These are phyloP conservation scores for Anisodus acutangulus DNA, from an alignment of 257 asterid genomes.

Conservation along the genomic window DNA sequence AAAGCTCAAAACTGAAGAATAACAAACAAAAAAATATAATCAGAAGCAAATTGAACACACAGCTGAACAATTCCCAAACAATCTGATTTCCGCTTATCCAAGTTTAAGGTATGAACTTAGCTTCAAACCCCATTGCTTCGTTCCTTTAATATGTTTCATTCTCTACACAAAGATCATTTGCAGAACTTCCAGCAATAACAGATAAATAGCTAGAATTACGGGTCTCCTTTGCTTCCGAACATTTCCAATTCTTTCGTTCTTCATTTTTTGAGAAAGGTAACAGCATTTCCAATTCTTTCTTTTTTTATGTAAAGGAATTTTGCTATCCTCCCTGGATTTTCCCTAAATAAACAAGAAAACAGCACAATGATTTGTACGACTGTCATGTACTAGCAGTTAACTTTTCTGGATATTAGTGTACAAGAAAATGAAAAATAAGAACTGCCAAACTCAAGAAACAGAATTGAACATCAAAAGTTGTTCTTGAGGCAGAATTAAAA, in stretches of 20 bases:
- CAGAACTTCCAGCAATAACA: conserved; percentile 7
- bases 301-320: background rate
- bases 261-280: no score
- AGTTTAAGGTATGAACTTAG: conserved; percentile 16
- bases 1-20: background rate
- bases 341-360: background rate
- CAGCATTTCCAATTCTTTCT: background rate
- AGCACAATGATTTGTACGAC: background rate
- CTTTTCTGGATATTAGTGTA: background rate
- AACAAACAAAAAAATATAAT: conserved; percentile 23
- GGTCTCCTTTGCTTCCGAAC: background rate
- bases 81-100: background rate
- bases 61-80: conserved; percentile 4
- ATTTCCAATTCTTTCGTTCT: background rate
- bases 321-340: background rate
- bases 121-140: background rate
- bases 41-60: background rate
- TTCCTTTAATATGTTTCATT: background rate
- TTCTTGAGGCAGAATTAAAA: conserved; percentile 21
- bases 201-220: background rate
- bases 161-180: background rate
- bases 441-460: conserved; percentile 14
- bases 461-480: background rate
- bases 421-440: background rate
- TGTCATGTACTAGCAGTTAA: background rate